phyloP scores from a whole-genome alignment of 768 basidiomycete species.

The Lactarius psammicola region DNA sequence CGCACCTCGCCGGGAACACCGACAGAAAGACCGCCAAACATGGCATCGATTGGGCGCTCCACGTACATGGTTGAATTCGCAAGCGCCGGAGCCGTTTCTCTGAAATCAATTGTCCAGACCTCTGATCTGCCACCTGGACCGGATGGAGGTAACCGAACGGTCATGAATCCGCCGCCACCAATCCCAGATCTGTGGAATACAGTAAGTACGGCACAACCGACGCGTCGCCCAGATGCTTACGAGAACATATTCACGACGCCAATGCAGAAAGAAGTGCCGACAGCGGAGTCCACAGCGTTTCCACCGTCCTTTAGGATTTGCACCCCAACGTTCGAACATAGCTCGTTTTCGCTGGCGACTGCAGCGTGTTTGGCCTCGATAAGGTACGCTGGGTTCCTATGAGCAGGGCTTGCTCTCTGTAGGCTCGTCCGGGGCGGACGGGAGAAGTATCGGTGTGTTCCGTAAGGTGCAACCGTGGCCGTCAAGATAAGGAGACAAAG shows the following conservation, averaged over 20 bases:
- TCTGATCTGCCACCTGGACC: constrained; percentile 46
- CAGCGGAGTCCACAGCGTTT: constrained; percentile 86
- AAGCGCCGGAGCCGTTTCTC: constrained; percentile 78
- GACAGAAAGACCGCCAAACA: constrained; percentile 79
- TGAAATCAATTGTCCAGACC: constrained; percentile 78
- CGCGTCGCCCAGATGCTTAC: constrained; percentile 42
- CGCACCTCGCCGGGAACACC: constrained; percentile 90
- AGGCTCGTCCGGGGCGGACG: constrained; percentile 13
- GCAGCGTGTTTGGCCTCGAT: constrained; percentile 71
- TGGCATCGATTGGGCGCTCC: constrained; percentile 50
- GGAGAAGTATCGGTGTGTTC: background rate
- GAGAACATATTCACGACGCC: constrained; percentile 92
- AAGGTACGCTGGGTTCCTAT: constrained; percentile 55
- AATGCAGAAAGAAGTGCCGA: constrained; percentile 74
- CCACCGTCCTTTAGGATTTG: constrained; percentile 76
- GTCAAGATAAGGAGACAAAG: constrained; percentile 4
- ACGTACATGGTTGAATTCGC: constrained; percentile 78
- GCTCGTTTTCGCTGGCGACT: constrained; percentile 83
- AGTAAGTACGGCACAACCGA: constrained; percentile 16
- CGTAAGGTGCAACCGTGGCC: background rate
- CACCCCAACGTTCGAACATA: constrained; percentile 86
- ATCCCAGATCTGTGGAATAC: constrained; percentile 56
- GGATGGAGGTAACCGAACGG: constrained; percentile 67
- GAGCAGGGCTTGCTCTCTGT: background rate
- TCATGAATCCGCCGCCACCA: constrained; percentile 89